Evolutionary conservation across 371 early-diverging fungal genomes (phyloP), one percentile per base, ranked within the genome.

Genomic region (Phascolomyces articulosus): DNA sequence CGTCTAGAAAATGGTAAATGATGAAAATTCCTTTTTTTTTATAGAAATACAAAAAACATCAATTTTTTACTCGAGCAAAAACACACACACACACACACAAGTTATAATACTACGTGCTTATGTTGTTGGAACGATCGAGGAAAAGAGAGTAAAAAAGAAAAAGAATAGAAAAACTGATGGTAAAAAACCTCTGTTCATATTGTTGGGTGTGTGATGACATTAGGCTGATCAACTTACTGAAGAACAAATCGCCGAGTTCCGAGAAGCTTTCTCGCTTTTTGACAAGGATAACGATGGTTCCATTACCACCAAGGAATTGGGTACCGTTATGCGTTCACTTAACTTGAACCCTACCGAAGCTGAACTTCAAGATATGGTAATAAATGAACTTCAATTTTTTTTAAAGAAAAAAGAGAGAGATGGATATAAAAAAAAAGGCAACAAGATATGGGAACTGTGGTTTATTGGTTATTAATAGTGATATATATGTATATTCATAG

Each of bases 251-350:
- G 90, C 95, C 64, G 96, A 97, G 64, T 78, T 75, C 74, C 73
- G 66, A 60, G 79, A 78, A 71, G 79, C 79, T 60, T 78, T 78
- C 68, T 66, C 73, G 51, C 68, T 68, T 18, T 70, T 67, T 60
- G 69, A 72, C 64, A 69, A 72, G 85, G 96, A 98, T 82, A 92
- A 90, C 71, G 96, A 97, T 85, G 96, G 95, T 77, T 84, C 87
- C 72, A 96, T 98, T 73, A 90, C 91, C 67, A 80, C 87, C 72
- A 85, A 83, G 68, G 93, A 93, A 78, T 90, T 98, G 58, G 95
- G 95, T 68, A 92, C 91, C 41, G 95, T 96, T 61, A 95, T 96
- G 94, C 92, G 94, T 68, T 93, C 96, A 20, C 85, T 96, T 51
- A 92, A 93, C 75, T 85, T 88, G 75, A 91, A 91, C 76, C 92